Base-by-base conservation (phyloP, 306 rosid species). In the Vachellia pachyceras region DNA sequence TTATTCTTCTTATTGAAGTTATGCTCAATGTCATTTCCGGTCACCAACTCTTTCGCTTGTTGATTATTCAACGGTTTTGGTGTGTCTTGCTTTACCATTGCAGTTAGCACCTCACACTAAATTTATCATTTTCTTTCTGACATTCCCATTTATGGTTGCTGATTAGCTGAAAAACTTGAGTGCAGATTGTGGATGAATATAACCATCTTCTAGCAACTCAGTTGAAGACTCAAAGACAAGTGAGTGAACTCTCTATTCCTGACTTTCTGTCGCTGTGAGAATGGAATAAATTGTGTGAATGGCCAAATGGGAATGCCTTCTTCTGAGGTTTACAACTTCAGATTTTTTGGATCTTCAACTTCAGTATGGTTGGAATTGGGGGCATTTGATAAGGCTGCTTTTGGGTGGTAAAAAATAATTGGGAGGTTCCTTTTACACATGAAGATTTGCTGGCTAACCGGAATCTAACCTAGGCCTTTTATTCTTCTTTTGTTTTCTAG, bases 161-260 rank as follows among this genome's bases (percentile, higher is more conserved):
- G 72, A 87, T 82, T 71, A 54, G 80, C 57, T 82, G 75, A 74
- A 72, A 73, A 77, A 72, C 84, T 78, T 79, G 84, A 72, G 55
- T 77, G 82, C 98, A 95, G 98, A 92, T 89, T 88, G 89, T 87
- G 81, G 97, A 93, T 14, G 99, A 93, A 70, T 95, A 95, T 89
- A 95, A 95, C 86, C 88, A 70, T 77, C 98, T 93, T 72, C 92
- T 95, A 82, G 89, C 97, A 57, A 90, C 92, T 77, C 99, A 93
- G 87, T 86, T 93, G 87, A 96, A 95, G 83, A 88, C 85, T 80
- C 97, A 95, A 80, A 93, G 98, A 91, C 98, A 88, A 79, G 99
- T 95, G 84, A 75, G 92, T 75, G 72, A 47, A 63, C 72, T 14
- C 37, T 57, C 57, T 69, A 39, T 69, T 75, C 80, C 73, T 81